phyloP scores from a whole-genome alignment of 805 yeast species.

The Lachancea lanzarotensis region DNA sequence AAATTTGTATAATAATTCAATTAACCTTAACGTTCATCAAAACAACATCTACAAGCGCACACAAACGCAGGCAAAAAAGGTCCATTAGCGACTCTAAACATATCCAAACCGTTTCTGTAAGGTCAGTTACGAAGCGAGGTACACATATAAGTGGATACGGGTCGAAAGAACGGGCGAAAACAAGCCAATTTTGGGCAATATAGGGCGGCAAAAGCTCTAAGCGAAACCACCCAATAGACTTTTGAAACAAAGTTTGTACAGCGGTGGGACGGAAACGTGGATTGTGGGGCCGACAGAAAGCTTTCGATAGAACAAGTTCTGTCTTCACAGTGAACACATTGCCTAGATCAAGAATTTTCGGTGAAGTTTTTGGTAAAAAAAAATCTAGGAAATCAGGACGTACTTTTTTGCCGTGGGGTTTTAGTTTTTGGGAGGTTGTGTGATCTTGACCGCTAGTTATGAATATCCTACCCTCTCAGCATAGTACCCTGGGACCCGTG shows the following conservation, averaged over 20 bases:
- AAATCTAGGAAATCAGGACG: too few species aligned
- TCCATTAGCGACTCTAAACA: background rate
- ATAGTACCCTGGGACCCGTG: conserved; percentile 3
- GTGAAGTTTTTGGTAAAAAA: too few species aligned
- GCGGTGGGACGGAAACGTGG: too few species aligned
- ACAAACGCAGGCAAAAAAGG: background rate
- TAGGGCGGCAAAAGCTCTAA: background rate
- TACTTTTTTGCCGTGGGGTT: too few species aligned
- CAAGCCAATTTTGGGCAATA: background rate
- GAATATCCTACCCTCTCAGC: conserved; percentile 7
- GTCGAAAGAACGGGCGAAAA: background rate
- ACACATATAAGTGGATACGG: background rate
- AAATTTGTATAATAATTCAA: background rate
- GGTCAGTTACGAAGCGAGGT: background rate
- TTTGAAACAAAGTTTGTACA: too few species aligned
- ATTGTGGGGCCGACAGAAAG: too few species aligned
- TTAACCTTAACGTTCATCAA: background rate
- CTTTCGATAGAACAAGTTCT: too few species aligned
- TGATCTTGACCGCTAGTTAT: background rate
- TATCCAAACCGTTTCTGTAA: background rate
- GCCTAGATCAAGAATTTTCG: too few species aligned
- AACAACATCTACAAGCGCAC: background rate
- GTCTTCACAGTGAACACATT: too few species aligned
- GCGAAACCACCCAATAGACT: background rate
- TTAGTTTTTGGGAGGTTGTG: too few species aligned